phyloP scores from a whole-genome alignment of 192 early-diverging fungal species.

The Entophlyctis luteolus region DNA sequence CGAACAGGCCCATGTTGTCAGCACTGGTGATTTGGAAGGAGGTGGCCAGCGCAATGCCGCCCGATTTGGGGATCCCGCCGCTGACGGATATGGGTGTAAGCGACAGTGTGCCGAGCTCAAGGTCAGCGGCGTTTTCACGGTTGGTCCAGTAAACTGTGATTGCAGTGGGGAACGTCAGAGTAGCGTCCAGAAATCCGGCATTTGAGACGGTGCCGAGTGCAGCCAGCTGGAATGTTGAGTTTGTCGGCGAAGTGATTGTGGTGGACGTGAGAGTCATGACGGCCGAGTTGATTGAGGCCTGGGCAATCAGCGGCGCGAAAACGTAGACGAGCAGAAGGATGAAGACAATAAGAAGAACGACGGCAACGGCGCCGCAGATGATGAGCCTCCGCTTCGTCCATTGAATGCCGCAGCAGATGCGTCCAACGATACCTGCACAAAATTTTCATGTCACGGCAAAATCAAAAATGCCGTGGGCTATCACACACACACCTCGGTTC shows the following conservation, averaged over 20 bases:
- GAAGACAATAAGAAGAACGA: constrained; percentile 9
- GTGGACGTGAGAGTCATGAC: constrained; percentile 25
- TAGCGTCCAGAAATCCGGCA: constrained; percentile 28
- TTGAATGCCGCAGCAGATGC: not conserved
- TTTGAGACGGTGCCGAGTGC: constrained; percentile 26
- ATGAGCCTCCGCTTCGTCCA: not conserved
- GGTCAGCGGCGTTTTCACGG: constrained; percentile 12
- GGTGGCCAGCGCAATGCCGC: constrained; percentile 13
- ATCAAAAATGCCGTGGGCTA: not conserved
- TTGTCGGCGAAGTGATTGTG: constrained; percentile 13
- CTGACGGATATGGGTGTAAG: constrained; percentile 24
- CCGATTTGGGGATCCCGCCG: constrained; percentile 17
- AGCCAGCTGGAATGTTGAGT: constrained; percentile 24
- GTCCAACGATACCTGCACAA: not conserved
- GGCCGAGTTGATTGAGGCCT: constrained; percentile 27
- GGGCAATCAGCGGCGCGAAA: constrained; percentile 23
- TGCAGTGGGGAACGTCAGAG: constrained; percentile 17
- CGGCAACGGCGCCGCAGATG: not conserved
- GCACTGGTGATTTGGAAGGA: constrained; percentile 1
- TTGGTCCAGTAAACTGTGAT: constrained; percentile 32
- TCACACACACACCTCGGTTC: not conserved
- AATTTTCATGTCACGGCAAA: too few relatives aligned
- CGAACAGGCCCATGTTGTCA: constrained; percentile 24
- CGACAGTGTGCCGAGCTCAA: constrained; percentile 22
- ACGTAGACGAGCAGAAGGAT: constrained; percentile 2